Evolutionary conservation across 2,329 filamentous ascomycete genomes (phyloP), one percentile per base, ranked within the genome.

Genomic region (Epicoccum sorghinum): DNA sequence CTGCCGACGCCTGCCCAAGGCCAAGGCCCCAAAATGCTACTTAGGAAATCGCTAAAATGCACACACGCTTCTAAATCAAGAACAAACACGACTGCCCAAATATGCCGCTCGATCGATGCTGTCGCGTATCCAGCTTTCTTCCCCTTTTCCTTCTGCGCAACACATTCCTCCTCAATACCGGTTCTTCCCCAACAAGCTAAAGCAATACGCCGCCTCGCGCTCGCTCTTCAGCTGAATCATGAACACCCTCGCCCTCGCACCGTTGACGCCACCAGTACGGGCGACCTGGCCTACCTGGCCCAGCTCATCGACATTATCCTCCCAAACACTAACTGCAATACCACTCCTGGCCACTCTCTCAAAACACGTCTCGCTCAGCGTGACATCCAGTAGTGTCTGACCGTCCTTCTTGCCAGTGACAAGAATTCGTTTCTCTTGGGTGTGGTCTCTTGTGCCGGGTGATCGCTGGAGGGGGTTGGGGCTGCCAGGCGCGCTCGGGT

Each of bases 311-410:
- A 73, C 61, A n/a, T 71, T 66, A 59, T 81, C 79, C 72, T 95
- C 89, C 86, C 91, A 95, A 32, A 97, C 89, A 61, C 89, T 93
- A 51, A 96, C 87, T 1, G 95, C 90, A 66, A 97, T 93, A 41
- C 93, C 93, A 30, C 90, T 89, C 61, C 89, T 86, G 4, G 91
- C 93, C 56, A 96, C 86, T 14, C 90, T 81, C 62, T 93, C 89
- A 75, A 96, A 96, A 68, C 90, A 93, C 52, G 86, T 89, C 70
- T 92, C 91, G 9, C 89, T 89, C 1, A 97, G 80, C 42, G 92
- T 92, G 1, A 90, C 91, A 72, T 98, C 93, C 0, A 97, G 81
- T 32, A 96, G 75, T 1, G 88, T 81, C 57, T 87, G 80, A 22
- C 85, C 84, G 58, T 86, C 85, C 1, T 86, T 87, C 67, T 91